Base-by-base conservation (phyloP, 108 stramenopile genomes). In the Stephanodiscus triporus region DNA sequence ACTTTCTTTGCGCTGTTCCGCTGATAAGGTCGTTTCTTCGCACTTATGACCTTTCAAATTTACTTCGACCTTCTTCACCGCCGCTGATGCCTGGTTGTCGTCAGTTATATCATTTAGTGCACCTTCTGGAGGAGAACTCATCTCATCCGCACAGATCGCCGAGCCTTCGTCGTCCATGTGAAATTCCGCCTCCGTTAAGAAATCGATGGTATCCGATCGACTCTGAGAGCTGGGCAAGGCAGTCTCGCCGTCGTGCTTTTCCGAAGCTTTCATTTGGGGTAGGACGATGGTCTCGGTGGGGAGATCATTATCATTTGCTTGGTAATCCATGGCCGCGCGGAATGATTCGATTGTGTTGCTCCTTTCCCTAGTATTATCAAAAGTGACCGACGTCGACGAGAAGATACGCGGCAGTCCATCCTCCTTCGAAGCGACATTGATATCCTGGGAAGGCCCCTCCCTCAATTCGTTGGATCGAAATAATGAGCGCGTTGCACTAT, bases 261-360 rank as follows among this genome's bases (percentile, higher is more conserved):
- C 30, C 58, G 34, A 59, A n/a, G 0, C 30, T 38, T 70, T 70
- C 56, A 70, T 58, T 14, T 58, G 27, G 2, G 68, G 68, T 32
- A 70, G 58, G 6, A 72, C 40, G 17, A 78, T 53, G 6, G 77
- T 62, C 50, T 66, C 65, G 23, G 51, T 67, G 45, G 66, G 49
- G 50, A 72, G 48, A 20, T 76, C 68, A 36, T 26, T 47, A 27
- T 20, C 55, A 68, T 48, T 43, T 14, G 63, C 42, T 30, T 66
- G 53, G 27, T 45, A 51, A 64, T 67, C 70, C 77, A 78, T 78
- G n/a, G 77, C 77, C 49, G 77, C 77, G 42, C 65, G 77, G 14
- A 78, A 78, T 13, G 77, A 78, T 27, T 78, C 77, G 14, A 78
- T 72, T 38, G 77, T 78, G 65, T 78, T 78, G 40, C 77, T 78